phyloP scores from a whole-genome alignment of 129 eudicot genomes.

The Helichrysum umbraculigerum region DNA sequence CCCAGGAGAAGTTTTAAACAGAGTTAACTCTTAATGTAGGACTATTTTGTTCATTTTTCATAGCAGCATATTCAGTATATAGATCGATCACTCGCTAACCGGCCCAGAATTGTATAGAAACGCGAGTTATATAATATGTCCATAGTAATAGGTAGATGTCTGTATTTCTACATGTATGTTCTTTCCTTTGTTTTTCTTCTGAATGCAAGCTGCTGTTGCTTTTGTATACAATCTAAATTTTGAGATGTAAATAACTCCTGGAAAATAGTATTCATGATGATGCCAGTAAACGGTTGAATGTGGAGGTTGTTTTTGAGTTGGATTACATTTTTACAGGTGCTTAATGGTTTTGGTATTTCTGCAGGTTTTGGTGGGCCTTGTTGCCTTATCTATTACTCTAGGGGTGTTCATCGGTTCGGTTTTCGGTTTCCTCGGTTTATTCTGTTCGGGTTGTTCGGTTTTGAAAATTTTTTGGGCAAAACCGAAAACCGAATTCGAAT shows the following conservation, averaged over 20 bases:
- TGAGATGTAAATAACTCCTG: conserved; percentile 3
- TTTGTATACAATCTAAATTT: background rate
- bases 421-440: too few relatives aligned
- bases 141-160: conserved; percentile 23
- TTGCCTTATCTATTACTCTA: too few relatives aligned
- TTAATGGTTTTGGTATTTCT: too few relatives aligned
- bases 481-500: too few relatives aligned
- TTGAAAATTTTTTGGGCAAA: too few relatives aligned
- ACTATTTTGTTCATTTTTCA: background rate
- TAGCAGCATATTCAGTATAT: conserved; percentile 10
- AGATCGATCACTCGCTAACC: background rate
- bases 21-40: conserved; percentile 3
- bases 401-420: too few relatives aligned
- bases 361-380: too few relatives aligned
- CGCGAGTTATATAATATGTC: conserved; percentile 19
- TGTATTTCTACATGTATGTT: background rate
- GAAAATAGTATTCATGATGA: background rate
- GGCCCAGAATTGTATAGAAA: conserved; percentile 13
- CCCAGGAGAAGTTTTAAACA: conserved; percentile 25
- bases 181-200: background rate
- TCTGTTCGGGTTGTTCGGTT: too few relatives aligned
- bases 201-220: background rate
- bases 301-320: too few relatives aligned
- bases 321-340: too few relatives aligned
- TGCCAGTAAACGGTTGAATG: too few relatives aligned